A percentile compares a stretch with the other conserved stretches of the same genome.
phyloP scores from a whole-genome alignment of 1,139 yeast species.

The Nadsonia commutata region DNA sequence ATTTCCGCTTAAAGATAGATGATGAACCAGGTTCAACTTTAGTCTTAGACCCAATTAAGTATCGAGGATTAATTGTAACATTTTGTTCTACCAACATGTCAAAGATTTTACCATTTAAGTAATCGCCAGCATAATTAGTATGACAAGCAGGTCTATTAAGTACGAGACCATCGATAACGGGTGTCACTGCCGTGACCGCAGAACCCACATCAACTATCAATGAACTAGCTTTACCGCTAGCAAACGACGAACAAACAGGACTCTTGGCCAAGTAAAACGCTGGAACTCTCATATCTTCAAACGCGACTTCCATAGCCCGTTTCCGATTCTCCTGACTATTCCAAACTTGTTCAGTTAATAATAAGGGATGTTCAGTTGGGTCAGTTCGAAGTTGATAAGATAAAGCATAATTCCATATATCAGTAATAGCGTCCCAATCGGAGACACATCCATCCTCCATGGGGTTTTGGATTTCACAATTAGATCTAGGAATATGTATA shows the following conservation, averaged over 20 bases:
- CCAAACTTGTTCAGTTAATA: constrained; percentile 82
- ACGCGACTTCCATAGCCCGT: constrained; percentile 58
- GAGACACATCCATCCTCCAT: constrained; percentile 24
- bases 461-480: constrained; percentile 22
- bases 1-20: constrained; percentile 26
- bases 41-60: constrained; percentile 18
- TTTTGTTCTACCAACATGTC: constrained; percentile 12
- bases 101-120: constrained; percentile 18
- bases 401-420: constrained; percentile 25
- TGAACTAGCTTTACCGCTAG: constrained; percentile 90
- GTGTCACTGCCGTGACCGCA: constrained; percentile 69
- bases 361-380: constrained; percentile 55
- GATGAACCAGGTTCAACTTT: constrained; percentile 20
- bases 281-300: constrained; percentile 63
- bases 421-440: constrained; percentile 32
- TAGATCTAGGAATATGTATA: constrained; percentile 19
- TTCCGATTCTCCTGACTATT: constrained; percentile 53
- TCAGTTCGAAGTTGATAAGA: constrained; percentile 33
- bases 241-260: constrained; percentile 85
- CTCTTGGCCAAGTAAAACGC: constrained; percentile 77
- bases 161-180: constrained; percentile 88
- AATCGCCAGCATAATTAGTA: constrained; percentile 25
- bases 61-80: constrained; percentile 21
- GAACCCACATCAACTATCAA: constrained; percentile 89
- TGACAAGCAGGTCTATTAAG: constrained; percentile 33